phyloP scores from a whole-genome alignment of 768 basidiomycete species.

The Boletus pseudo-olivaceus region DNA sequence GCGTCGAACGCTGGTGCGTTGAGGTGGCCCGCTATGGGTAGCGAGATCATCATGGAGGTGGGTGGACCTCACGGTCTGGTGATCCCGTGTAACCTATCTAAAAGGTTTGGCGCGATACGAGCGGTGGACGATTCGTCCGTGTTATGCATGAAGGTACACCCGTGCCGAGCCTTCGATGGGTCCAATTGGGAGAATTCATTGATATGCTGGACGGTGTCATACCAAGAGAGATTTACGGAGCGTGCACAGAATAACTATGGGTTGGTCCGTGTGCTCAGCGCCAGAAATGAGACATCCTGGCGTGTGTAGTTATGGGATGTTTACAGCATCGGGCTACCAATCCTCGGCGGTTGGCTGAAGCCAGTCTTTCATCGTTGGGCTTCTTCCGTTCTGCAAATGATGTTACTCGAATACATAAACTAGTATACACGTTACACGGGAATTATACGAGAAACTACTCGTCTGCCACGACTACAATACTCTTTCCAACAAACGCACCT shows the following conservation, averaged over 20 bases:
- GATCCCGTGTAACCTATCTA: background rate
- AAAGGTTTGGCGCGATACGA: conserved; percentile 39
- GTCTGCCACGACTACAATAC: conserved; percentile 2
- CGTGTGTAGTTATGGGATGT: background rate
- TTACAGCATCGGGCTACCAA: background rate
- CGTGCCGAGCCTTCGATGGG: conserved; percentile 37
- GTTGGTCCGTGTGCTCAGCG: background rate
- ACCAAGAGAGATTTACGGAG: conserved; percentile 30
- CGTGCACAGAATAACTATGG: conserved; percentile 14
- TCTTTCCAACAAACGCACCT: conserved; percentile 1
- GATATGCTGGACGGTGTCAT: conserved; percentile 31
- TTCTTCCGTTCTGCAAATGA: background rate
- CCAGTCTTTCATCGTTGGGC: background rate
- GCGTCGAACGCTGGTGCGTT: conserved; percentile 22
- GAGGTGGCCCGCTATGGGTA: conserved; percentile 48
- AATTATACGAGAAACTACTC: background rate
- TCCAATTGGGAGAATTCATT: conserved; percentile 34
- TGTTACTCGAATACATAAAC: background rate
- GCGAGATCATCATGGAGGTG: conserved; percentile 47
- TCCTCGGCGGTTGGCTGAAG: background rate
- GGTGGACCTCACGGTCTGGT: conserved; percentile 1
- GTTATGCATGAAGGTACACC: conserved; percentile 44
- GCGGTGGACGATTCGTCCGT: conserved; percentile 34
- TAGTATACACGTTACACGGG: background rate
- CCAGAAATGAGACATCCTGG: background rate